Evolutionary conservation across 257 asterid genomes (phyloP).

Genomic region (Verbena officinalis): DNA sequence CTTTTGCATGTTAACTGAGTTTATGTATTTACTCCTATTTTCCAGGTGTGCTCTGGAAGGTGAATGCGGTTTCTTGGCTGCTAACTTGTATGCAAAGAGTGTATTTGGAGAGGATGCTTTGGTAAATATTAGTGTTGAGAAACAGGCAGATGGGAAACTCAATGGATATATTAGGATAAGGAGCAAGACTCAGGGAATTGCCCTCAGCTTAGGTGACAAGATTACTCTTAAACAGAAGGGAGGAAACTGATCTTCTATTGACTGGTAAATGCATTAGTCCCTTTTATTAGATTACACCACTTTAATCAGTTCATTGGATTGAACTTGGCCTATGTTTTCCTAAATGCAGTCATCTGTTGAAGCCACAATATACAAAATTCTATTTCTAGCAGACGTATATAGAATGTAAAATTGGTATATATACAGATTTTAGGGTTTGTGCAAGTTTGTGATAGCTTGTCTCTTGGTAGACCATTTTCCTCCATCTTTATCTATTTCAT

Average conservation of each 20-base stretch:
- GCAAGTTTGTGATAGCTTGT: neutral
- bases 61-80: conserved; percentile 94
- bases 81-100: conserved; percentile 94
- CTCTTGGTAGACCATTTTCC: conserved; percentile 1
- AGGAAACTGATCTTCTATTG: conserved; percentile 68
- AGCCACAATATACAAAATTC: conserved; percentile 15
- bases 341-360: conserved; percentile 8
- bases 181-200: conserved; percentile 98
- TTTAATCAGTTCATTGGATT: neutral
- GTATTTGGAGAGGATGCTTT: conserved; percentile 97
- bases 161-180: conserved; percentile 94
- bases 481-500: neutral
- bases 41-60: conserved; percentile 95
- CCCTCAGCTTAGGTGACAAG: conserved; percentile 98
- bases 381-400: conserved; percentile 14
- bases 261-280: conserved; percentile 30
- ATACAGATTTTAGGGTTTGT: neutral
- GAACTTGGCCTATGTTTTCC: neutral
- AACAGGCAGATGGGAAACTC: conserved; percentile 82
- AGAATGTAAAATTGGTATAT: neutral
- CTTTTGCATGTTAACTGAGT: neutral
- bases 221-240: conserved; percentile 98
- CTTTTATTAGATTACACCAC: conserved; percentile 8
- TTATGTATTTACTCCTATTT: neutral
- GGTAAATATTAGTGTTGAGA: conserved; percentile 93